Base-by-base conservation (phyloP, 148 eudicot species). In the Camellia granthamiana region DNA sequence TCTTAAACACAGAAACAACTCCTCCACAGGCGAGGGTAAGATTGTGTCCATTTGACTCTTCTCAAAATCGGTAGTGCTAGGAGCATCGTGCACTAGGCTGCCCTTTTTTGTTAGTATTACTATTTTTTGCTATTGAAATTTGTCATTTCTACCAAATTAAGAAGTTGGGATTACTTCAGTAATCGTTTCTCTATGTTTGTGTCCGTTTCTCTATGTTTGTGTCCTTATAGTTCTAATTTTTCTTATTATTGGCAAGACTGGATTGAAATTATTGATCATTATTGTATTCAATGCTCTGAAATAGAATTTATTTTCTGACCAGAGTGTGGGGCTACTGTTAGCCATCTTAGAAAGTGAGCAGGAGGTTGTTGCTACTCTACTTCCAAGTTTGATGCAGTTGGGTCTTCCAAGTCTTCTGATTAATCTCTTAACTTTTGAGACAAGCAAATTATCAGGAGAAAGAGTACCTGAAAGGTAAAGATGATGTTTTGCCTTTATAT, bases 401-500 rank as follows among this genome's bases (percentile, higher is more conserved):
- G 95, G 93, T 62, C 91, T 96, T 80, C 87, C 91, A 62, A 69
- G 78, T 71, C 84, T 92, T 81, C 80, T 96, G 80, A 84, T 94
- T 73, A 92, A 84, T 84, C 95, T 96, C 77, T 82, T 96, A 84
- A 85, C 88, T 67, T 87, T 85, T 78, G 99, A 93, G 87, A 88
- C 89, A 86, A 87, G 85, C 83, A 94, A 90, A 86, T 74, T 94
- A 80, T 75, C 78, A 51, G 85, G 85, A 72, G 94, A 94, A 78
- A 85, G 93, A 84, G 43, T 70, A 23, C 91, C 97, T 76, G 99
- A 96, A 82, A 94, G 99, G 99, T 93, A 90, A 30, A 38, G 72
- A 23, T 60, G 47, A 69, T 23, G 16, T 80, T 61, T 56, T 55
- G 5, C 75, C 58, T 41, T 19, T 64, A 63, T 10, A 15, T 59